Evolutionary conservation across 2,329 filamentous ascomycete species (phyloP).

Genomic region (Trichoderma atrobrunneum): DNA sequence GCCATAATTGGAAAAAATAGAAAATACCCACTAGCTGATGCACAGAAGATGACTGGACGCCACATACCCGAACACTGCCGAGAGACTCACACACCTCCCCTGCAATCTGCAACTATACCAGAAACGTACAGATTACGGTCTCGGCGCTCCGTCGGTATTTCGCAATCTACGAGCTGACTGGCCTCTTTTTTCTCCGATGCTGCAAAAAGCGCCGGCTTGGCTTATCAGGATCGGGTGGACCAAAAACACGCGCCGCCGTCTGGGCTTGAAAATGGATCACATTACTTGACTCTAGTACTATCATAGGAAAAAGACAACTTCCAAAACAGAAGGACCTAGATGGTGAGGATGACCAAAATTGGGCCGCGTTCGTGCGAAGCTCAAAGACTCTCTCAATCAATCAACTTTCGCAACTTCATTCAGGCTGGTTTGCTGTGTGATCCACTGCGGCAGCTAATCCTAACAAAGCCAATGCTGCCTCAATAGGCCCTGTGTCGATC

Average conservation of each 20-base stretch:
- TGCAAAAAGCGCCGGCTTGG: not conserved
- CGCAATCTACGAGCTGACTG: no score
- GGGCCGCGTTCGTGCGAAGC: no score
- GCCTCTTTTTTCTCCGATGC: not conserved
- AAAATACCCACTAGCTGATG: not conserved
- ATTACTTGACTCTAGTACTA: not conserved
- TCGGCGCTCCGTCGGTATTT: conserved; percentile 17
- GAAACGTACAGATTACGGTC: not conserved
- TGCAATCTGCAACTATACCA: not conserved
- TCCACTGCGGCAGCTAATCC: conserved; percentile 5
- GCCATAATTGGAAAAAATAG: not conserved
- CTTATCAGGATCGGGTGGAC: not conserved
- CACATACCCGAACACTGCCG: conserved; percentile 12
- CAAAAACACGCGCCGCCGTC: not conserved
- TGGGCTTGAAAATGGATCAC: not conserved
- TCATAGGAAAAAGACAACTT: no score
- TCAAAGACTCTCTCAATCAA: not conserved
- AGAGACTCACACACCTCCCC: not conserved
- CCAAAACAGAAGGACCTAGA: no score
- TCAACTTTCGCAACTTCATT: not conserved
- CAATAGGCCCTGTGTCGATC: not conserved
- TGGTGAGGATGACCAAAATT: no score
- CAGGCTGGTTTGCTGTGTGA: not conserved
- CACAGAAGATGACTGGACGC: not conserved
- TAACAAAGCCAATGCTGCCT: not conserved